Evolutionary conservation across 306 rosid genomes (phyloP), one percentile per base, ranked within the genome.

Genomic region (Clitoria ternatea): DNA sequence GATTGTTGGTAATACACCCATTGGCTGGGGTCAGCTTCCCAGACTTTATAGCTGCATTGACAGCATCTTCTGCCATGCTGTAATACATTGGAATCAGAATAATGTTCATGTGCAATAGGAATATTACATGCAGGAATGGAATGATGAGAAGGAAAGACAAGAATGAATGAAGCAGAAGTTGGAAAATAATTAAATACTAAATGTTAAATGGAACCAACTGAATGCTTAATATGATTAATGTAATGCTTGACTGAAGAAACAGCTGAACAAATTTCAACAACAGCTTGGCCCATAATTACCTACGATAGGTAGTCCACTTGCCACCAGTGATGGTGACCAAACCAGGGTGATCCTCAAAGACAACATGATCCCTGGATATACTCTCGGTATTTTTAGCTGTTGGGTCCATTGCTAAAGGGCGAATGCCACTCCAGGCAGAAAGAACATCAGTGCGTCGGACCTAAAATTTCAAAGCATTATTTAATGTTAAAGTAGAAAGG

Each of bases 41-140:
- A 36, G 91, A 87, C 74, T 90, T 86, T 63, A 90, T 80, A 32
- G 96, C 96, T 62, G 85, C 79, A 82, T 83, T 71, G 67, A 90
- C 94, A 15, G 96, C 96, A 85, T 90, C 96, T 84, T 87, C 96
- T 76, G 96, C 94, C 96, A 90, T 90, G 84, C 96, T 90, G 91
- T 75, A 73, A 26, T 19, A 12, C 32, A 65, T 44, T 77, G 17
- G n/a, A 69, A 64, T 74, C 63, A 81, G 77, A 53, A 77, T 42
- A 50, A 64, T 37, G 66, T 11, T 53, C 13, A 19, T 7, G 29
- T 27, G 64, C 54, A 71, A 35, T 30, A 33, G 57, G 52, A 59
- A 30, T 49, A 27, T 50, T 33, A 22, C 35, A 29, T 20, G 48
- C 47, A 19, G 24, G 27, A 61, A 64, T 50, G 33, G 23, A 50